Evolutionary conservation across 2,329 filamentous ascomycete species (phyloP).

Genomic region (Aspergillus pseudoglaucus): DNA sequence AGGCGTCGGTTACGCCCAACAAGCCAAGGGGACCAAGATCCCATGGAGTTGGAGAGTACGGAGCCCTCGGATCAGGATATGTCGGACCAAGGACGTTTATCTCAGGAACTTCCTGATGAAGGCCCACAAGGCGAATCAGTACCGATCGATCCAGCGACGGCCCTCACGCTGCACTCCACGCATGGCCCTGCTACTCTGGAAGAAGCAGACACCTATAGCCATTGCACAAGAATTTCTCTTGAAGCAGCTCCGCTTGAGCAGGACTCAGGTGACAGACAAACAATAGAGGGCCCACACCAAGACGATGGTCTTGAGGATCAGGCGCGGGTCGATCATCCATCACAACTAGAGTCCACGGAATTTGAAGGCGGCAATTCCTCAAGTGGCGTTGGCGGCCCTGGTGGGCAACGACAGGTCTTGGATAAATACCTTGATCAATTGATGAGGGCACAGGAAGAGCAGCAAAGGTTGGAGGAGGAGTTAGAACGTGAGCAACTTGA

Average conservation of each 20-base stretch:
- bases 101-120: conserved; percentile 4
- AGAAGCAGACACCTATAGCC: conserved; percentile 6
- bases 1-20: neutral
- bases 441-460: conserved; percentile 6
- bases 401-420: conserved; percentile 1
- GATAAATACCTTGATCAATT: conserved; percentile 5
- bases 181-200: conserved; percentile 1
- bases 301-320: conserved; percentile 1
- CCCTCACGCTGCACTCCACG: neutral
- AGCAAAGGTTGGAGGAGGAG: conserved; percentile 4
- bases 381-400: neutral
- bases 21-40: conserved; percentile 6
- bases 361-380: conserved; percentile 1
- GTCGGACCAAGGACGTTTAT: conserved; percentile 4
- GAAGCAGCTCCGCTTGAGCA: conserved; percentile 4
- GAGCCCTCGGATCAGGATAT: conserved; percentile 7
- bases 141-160: neutral
- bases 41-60: conserved; percentile 8
- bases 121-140: conserved; percentile 1
- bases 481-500: conserved; percentile 6
- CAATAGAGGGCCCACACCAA: conserved; percentile 1
- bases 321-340: conserved; percentile 1
- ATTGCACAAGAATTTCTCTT: conserved; percentile 8
- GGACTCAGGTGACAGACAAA: conserved; percentile 2
- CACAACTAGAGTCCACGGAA: conserved; percentile 1